phyloP scores from a whole-genome alignment of 306 rosid genomes.

The Casuarina cunninghamiana region DNA sequence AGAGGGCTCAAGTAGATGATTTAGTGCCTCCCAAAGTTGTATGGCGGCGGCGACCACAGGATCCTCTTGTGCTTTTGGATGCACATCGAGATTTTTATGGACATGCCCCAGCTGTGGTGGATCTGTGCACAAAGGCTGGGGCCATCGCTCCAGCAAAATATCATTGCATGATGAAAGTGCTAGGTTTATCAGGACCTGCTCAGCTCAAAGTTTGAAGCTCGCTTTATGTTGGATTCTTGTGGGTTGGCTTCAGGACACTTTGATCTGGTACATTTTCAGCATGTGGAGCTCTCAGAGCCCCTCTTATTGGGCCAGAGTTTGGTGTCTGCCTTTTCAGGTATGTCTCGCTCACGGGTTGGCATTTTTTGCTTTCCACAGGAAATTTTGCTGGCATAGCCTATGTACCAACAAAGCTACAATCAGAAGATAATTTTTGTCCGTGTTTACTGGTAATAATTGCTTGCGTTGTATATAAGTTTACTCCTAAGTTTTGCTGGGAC shows the following conservation, averaged over 20 bases:
- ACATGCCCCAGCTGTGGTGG: constrained; percentile 73
- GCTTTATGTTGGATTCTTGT: constrained; percentile 13
- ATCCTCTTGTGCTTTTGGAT: constrained; percentile 71
- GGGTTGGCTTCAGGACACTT: constrained; percentile 6
- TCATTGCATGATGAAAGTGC: constrained; percentile 66
- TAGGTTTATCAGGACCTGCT: constrained; percentile 57
- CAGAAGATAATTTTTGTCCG: background rate
- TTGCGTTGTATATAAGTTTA: background rate
- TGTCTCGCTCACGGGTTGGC: constrained; percentile 19
- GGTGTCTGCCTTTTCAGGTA: background rate
- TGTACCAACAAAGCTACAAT: background rate
- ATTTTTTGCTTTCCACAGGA: constrained; percentile 9
- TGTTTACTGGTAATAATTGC: background rate
- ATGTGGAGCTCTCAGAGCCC: constrained; percentile 12
- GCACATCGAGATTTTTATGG: constrained; percentile 72
- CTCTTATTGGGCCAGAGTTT: background rate
- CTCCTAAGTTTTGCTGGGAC: background rate
- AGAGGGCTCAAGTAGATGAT: constrained; percentile 68
- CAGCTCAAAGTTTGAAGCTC: constrained; percentile 17
- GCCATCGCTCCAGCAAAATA: constrained; percentile 59
- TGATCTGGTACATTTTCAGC: constrained; percentile 5
- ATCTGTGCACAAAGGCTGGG: constrained; percentile 74
- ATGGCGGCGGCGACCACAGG: constrained; percentile 75
- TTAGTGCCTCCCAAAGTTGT: constrained; percentile 75
- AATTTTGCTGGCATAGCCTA: background rate